A percentile compares a stretch with the other conserved stretches of the same genome.
phyloP scores from a whole-genome alignment of 2,329 filamentous ascomycete genomes.

The Aureobasidium lini region DNA sequence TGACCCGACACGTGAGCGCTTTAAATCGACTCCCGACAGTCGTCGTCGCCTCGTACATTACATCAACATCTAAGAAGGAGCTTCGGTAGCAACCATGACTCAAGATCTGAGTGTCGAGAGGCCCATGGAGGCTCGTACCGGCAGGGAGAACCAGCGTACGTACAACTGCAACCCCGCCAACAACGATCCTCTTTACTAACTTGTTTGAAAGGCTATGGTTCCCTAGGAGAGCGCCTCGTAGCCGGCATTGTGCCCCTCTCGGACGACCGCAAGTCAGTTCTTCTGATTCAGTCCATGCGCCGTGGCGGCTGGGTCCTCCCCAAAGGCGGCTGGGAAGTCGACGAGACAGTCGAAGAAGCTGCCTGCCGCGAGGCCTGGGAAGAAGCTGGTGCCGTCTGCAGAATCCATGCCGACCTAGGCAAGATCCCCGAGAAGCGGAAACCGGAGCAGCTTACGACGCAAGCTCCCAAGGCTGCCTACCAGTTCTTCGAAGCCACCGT shows the following conservation, averaged over 20 bases:
- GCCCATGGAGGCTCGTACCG: slow-evolving; percentile 60
- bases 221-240: slow-evolving; percentile 87
- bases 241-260: slow-evolving; percentile 90
- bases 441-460: slow-evolving; percentile 41
- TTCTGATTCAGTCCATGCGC: slow-evolving; percentile 87
- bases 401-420: slow-evolving; percentile 77
- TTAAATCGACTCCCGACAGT: background rate
- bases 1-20: slow-evolving; percentile 13
- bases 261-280: slow-evolving; percentile 74
- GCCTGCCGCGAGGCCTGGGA: slow-evolving; percentile 90
- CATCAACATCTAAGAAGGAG: background rate
- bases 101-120: slow-evolving; percentile 32
- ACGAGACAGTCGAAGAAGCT: slow-evolving; percentile 84
- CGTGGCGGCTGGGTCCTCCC: slow-evolving; percentile 93
- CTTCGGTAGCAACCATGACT: slow-evolving; percentile 32
- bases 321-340: slow-evolving; percentile 95
- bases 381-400: slow-evolving; percentile 86
- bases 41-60: background rate
- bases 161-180: slow-evolving; percentile 23
- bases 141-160: slow-evolving; percentile 75
- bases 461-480: slow-evolving; percentile 65
- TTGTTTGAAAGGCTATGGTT: slow-evolving; percentile 68
- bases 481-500: slow-evolving; percentile 87
- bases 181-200: slow-evolving; percentile 16
- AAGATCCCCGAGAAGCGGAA: slow-evolving; percentile 74